Percentiles rank a stretch among this genome's conserved stretches.
These are phyloP conservation scores for Lagenaria siceraria DNA, from an alignment of 306 rosid species.

Conservation along the genomic window DNA sequence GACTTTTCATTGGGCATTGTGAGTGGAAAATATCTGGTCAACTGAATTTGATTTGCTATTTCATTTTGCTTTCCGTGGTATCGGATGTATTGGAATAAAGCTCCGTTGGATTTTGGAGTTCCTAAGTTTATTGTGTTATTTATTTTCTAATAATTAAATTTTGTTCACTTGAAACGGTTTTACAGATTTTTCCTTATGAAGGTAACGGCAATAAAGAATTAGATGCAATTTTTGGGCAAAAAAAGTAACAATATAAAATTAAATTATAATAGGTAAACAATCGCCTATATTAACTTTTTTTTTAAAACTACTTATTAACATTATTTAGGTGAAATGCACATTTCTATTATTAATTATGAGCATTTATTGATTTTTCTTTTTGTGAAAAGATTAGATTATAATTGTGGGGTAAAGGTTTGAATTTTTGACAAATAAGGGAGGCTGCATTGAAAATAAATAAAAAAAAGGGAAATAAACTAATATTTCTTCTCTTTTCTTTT, in stretches of 20 bases:
- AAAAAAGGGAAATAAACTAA: too few relatives aligned
- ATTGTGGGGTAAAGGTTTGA: too few relatives aligned
- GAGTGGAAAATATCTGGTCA: neutral
- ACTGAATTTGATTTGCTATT: neutral
- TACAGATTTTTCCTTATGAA: neutral
- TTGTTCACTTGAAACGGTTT: neutral
- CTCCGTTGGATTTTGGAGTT: neutral
- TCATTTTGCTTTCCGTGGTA: neutral
- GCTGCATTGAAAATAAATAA: too few relatives aligned
- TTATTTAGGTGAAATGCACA: too few relatives aligned
- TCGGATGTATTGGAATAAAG: neutral
- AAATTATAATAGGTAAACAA: neutral
- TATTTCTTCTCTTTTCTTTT: too few relatives aligned
- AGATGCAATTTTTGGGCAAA: neutral
- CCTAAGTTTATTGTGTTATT: neutral
- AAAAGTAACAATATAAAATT: neutral
- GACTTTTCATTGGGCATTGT: neutral
- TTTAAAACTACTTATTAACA: too few relatives aligned
- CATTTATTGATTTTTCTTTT: too few relatives aligned
- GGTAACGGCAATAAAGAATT: neutral
- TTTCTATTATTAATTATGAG: too few relatives aligned
- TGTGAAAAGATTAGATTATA: too few relatives aligned
- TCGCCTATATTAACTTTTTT: too few relatives aligned
- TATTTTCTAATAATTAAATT: neutral
- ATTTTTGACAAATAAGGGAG: too few relatives aligned